Evolutionary conservation across 768 basidiomycete genomes (phyloP).

Genomic region (Mycena epipterygia): DNA sequence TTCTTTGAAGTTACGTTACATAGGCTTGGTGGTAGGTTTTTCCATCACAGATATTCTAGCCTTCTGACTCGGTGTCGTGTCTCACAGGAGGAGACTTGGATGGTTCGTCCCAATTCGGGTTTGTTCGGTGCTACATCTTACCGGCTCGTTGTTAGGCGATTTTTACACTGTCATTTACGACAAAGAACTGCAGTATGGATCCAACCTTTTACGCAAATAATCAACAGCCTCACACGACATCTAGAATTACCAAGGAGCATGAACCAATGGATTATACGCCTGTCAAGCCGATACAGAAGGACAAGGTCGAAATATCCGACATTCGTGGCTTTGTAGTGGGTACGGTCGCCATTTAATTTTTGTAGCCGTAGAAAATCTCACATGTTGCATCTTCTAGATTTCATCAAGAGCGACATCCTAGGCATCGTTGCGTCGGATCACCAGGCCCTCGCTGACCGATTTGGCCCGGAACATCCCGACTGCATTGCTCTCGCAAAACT

Average conservation of each 20-base stretch:
- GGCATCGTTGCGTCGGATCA: slow-evolving; percentile 21
- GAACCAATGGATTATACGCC: slow-evolving; percentile 34
- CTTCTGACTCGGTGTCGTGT: background rate
- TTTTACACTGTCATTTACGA: slow-evolving; percentile 36
- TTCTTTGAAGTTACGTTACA: background rate
- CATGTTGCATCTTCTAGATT: background rate
- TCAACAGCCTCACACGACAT: background rate
- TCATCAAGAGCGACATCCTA: slow-evolving; percentile 30
- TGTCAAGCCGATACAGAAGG: slow-evolving; percentile 13
- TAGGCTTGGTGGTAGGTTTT: slow-evolving; percentile 33
- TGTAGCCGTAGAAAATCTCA: background rate
- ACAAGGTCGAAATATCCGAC: slow-evolving; percentile 20
- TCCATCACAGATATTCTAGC: too few species aligned
- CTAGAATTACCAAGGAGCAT: slow-evolving; percentile 26
- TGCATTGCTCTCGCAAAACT: slow-evolving; percentile 32
- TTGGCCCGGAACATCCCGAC: slow-evolving; percentile 10
- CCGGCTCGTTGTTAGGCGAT: slow-evolving; percentile 14
- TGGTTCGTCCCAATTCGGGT: background rate
- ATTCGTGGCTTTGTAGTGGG: slow-evolving; percentile 32
- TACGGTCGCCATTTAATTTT: background rate
- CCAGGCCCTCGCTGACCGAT: slow-evolving; percentile 24
- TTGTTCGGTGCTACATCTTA: background rate
- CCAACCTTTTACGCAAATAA: too few species aligned
- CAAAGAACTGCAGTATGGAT: slow-evolving; percentile 29
- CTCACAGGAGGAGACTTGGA: slow-evolving; percentile 32